Percentiles rank a stretch among this genome's conserved stretches.
These are phyloP conservation scores for Geranomyces michiganensis DNA, from an alignment of 192 early-diverging fungal genomes.

Conservation along the genomic window DNA sequence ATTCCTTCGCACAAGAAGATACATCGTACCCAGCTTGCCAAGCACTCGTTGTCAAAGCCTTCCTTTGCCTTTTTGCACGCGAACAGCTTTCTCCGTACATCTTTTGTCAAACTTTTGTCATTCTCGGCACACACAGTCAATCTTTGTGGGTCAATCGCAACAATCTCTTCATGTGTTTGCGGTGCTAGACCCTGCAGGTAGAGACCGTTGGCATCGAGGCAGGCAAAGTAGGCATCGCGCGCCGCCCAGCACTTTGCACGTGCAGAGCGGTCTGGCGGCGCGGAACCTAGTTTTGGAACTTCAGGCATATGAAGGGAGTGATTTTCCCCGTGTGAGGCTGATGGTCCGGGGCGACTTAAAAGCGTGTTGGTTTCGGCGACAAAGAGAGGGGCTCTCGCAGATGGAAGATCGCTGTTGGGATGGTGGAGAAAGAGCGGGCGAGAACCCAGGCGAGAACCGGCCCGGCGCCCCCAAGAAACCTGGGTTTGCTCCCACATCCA, in stretches of 20 bases:
- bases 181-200: conserved; percentile 53
- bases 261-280: conserved; percentile 62
- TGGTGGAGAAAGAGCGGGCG: no score
- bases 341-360: no score
- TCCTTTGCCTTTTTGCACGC: conserved; percentile 59
- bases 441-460: no score
- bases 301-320: no score
- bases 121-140: conserved; percentile 47
- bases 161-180: conserved; percentile 42
- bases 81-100: conserved; percentile 37
- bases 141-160: conserved; percentile 41
- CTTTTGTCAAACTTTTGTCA: conserved; percentile 36
- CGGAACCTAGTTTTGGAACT: conserved; percentile 23
- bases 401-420: no score
- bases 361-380: no score
- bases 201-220: conserved; percentile 70
- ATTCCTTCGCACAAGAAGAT: no score
- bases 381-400: no score
- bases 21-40: conserved; percentile 70
- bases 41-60: conserved; percentile 65
- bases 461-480: no score
- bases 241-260: conserved; percentile 76
- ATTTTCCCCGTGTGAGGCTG: no score
- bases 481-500: no score
- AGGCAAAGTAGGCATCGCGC: conserved; percentile 79